Base-by-base conservation (phyloP, 106 monocot genomes). In the Dioscorea zingiberensis region DNA sequence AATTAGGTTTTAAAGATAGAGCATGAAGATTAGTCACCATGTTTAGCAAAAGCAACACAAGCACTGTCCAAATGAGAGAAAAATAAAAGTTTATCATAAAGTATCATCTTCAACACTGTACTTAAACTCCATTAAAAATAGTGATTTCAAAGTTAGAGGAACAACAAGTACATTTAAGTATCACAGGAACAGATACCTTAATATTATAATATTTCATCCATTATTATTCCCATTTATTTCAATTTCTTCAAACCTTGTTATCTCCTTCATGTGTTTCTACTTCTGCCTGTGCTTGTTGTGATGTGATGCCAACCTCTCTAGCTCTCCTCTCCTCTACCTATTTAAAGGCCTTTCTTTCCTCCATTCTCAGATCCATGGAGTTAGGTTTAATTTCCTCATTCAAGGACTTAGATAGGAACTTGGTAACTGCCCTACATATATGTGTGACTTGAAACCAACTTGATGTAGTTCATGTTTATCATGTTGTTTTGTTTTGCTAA, bases 301-400 rank as follows among this genome's bases (percentile, higher is more conserved):
- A 66, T 66, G 48, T 66, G 65, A 66, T 66, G 65, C 51, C 51
- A 48, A 14, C 25, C n/a, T 53, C 17, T 51, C 49, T 19, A 26
- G 28, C 26, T 65, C 48, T 29, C 38, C 53, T 66, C 17, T 66
- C 49, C 19, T 45, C n/a, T 53, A 27, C 27, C 51, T 66, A 66
- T 66, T 66, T 66, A 66, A 66, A 51, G 27, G 13, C 51, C 24
- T 48, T 66, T 25, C 18, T 66, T 28, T 27, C 3, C 18, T 66
- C 53, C 27, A n/a, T 30, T 7, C 24, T 66, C 18, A 27, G 51
- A 66, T 53, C 27, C 65, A 66, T 53, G 53, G 25, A 8, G 22
- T 48, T 64, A 7, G 51, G 13, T 53, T 19, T 38, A 1, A 6
- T 38, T 38, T 38, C 38, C 10, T 6, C 38, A 38, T 38, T 38